phyloP scores from a whole-genome alignment of 768 basidiomycete genomes.

The Tylopilus subfusipes region DNA sequence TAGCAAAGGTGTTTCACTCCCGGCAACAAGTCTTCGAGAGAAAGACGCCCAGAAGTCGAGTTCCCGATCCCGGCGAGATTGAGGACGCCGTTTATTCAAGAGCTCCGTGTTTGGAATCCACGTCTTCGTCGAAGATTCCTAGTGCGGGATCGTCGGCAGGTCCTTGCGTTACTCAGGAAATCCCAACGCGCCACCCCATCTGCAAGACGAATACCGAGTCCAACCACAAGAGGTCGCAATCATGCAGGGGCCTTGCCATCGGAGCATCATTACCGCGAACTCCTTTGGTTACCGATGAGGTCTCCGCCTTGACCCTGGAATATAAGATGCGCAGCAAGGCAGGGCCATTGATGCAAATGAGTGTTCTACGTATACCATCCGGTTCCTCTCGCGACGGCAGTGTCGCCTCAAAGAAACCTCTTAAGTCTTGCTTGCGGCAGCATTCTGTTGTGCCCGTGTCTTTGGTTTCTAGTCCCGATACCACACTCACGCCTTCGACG shows the following conservation, averaged over 20 bases:
- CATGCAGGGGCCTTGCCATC: conserved; percentile 9
- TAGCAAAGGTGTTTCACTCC: conserved; percentile 1
- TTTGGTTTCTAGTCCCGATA: not conserved
- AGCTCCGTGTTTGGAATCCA: not conserved
- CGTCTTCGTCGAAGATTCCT: not conserved
- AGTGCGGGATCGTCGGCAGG: not conserved
- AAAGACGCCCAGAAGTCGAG: not conserved
- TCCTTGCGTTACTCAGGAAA: not conserved
- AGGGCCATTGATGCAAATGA: not conserved
- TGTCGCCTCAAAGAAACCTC: conserved; percentile 3
- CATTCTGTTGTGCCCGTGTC: not conserved
- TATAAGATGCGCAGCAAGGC: not conserved
- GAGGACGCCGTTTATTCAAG: not conserved
- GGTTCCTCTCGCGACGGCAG: not conserved
- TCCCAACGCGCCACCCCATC: not conserved
- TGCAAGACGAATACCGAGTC: not conserved
- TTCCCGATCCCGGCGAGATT: not conserved
- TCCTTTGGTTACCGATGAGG: not conserved
- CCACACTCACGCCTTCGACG: not conserved
- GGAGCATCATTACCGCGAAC: conserved; percentile 2
- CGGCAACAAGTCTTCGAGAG: not conserved
- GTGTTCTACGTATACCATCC: not conserved
- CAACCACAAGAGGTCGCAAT: conserved; percentile 10
- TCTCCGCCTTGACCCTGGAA: not conserved
- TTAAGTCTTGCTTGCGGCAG: conserved; percentile 13